phyloP scores from a whole-genome alignment of 306 rosid genomes.

The Dryas drummondii region DNA sequence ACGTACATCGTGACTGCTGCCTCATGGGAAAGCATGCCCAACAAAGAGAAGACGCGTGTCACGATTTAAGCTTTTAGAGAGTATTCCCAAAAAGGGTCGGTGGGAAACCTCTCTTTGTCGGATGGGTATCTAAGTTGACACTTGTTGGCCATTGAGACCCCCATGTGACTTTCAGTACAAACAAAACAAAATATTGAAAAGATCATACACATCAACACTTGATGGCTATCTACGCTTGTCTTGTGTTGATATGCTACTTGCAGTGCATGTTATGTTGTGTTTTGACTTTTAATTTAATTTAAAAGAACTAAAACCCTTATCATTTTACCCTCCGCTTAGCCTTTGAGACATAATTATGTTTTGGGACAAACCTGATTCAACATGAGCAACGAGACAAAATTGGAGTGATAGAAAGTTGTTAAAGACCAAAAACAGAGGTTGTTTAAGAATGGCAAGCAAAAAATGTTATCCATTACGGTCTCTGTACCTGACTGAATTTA shows the following conservation, averaged over 20 bases:
- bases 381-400: not conserved
- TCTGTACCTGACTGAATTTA: too few species aligned
- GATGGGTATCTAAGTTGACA: not conserved
- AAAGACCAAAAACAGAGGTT: too few species aligned
- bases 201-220: too few species aligned
- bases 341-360: too few species aligned
- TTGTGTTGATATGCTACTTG: too few species aligned
- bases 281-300: too few species aligned
- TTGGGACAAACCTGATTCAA: too few species aligned
- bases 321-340: too few species aligned
- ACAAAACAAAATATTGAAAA: not conserved
- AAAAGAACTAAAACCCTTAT: too few species aligned
- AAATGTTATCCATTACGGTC: too few species aligned
- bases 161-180: not conserved
- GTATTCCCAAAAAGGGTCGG: not conserved
- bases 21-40: conserved; percentile 5
- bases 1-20: conserved; percentile 20
- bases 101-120: not conserved
- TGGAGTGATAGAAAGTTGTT: not conserved
- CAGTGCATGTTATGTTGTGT: too few species aligned
- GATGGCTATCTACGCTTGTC: too few species aligned
- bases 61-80: not conserved
- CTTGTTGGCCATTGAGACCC: not conserved
- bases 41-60: conserved; percentile 7
- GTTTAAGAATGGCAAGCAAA: not conserved